Base-by-base conservation (phyloP, 768 basidiomycete species). In the Termitomyces sp. region DNA sequence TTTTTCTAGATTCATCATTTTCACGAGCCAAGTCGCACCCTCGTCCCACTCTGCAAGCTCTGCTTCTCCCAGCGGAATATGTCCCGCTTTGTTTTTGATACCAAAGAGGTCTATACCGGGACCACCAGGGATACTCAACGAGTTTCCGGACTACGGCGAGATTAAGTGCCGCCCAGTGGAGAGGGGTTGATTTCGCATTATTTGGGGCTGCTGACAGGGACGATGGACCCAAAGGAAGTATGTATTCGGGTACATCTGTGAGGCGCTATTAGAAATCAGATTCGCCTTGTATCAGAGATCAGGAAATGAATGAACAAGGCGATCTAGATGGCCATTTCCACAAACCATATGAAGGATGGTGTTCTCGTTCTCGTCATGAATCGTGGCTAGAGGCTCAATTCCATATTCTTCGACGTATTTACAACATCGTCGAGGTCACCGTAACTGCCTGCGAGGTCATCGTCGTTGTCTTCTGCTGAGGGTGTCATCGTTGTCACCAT, bases 101-200 rank as follows among this genome's bases (percentile, higher is more conserved):
- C 88, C 93, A 65, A 93, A 93, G 63, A 88, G 72, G 66, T 80
- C 79, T 30, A 81, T 70, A 1, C 93, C 85, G 1, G 86, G 85
- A 0, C 88, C 87, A 22, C 63, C 66, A 0, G 81, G n/a, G 73
- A 63, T 78, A 80, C 54, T 77, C 71, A 12, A 93, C 82, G 34
- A 93, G 81, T 37, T 75, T 77, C 68, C 86, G 79, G 1, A 81
- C 78, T 49, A 86, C 68, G 7, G 72, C 68, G 3, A 96, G 81
- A 64, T 95, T 98, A 42, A 94, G 71, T 2, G 90, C 84, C 0
- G 95, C 94, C 95, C 95, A 97, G 67, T 98, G 95, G 7, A 97
- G 73, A 7, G 95, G 81, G 2, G 91, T 95, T 27, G 95, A 95
- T 54, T 85, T 80, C 0, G 90, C 79, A 31, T 70, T 70, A 68